Percentiles rank a stretch among this genome's conserved stretches.
These are phyloP conservation scores for Platismatia glauca DNA, from an alignment of 495 filamentous ascomycete species.

Conservation along the genomic window DNA sequence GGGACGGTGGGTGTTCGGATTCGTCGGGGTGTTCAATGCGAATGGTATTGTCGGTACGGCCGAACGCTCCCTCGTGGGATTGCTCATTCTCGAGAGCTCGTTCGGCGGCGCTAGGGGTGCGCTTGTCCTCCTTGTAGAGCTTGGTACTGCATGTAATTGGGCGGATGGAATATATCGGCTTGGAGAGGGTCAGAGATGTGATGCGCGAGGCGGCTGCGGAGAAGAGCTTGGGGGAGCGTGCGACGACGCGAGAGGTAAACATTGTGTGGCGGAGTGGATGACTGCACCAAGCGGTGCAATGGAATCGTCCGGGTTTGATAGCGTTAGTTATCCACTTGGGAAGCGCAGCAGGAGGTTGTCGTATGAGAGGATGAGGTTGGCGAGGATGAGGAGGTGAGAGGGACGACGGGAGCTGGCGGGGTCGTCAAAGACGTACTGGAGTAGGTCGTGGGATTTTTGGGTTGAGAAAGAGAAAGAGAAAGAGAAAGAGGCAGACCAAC, in stretches of 20 bases:
- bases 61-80: conserved; percentile 44
- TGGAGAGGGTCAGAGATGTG: conserved; percentile 7
- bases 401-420: no score
- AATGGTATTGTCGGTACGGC: conserved; percentile 70
- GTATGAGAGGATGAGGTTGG: background rate
- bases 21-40: conserved; percentile 69
- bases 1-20: conserved; percentile 52
- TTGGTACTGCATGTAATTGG: conserved; percentile 24
- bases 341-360: background rate
- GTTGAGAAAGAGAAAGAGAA: no score
- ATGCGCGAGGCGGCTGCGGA: conserved; percentile 6
- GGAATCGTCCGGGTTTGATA: background rate
- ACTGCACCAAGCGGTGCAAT: conserved; percentile 1
- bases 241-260: conserved; percentile 13
- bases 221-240: conserved; percentile 6
- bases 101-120: conserved; percentile 15
- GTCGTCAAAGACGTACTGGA: no score
- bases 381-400: no score
- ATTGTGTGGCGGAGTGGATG: conserved; percentile 1
- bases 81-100: conserved; percentile 16
- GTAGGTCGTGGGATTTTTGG: no score
- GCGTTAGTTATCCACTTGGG: background rate
- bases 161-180: conserved; percentile 19
- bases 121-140: conserved; percentile 25
- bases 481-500: no score